Evolutionary conservation across 1,139 yeast species (phyloP).

Genomic region (Nadsonia commutata): DNA sequence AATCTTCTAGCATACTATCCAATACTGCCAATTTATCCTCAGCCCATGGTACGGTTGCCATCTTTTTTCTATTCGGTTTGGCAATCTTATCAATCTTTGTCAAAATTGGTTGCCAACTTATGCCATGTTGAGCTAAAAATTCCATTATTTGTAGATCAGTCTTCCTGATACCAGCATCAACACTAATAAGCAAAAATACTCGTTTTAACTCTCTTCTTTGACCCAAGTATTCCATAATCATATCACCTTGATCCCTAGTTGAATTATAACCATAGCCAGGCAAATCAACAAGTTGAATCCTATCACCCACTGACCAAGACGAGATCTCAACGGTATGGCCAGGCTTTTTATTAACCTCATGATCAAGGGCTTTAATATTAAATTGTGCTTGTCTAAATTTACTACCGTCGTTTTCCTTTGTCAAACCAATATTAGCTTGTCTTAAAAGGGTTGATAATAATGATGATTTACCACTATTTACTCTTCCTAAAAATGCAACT

Average conservation of each 20-base stretch:
- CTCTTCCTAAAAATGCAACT: background rate
- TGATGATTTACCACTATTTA: background rate
- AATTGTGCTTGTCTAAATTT: background rate
- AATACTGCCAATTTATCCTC: background rate
- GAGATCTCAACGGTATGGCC: background rate
- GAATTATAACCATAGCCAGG: conserved; percentile 79
- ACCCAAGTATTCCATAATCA: conserved; percentile 46
- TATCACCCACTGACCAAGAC: conserved; percentile 26
- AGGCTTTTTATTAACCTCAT: background rate
- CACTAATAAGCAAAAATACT: conserved; percentile 48
- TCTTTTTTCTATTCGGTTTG: background rate
- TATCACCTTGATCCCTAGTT: conserved; percentile 47
- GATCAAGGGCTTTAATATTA: background rate
- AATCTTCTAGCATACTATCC: conserved; percentile 9
- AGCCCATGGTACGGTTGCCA: background rate
- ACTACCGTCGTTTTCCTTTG: background rate
- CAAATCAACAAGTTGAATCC: conserved; percentile 55
- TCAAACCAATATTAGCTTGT: background rate
- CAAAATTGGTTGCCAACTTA: conserved; percentile 58
- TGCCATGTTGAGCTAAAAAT: conserved; percentile 37
- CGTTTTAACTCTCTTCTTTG: conserved; percentile 39
- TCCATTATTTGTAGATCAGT: conserved; percentile 42
- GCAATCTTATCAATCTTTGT: conserved; percentile 51
- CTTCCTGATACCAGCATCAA: conserved; percentile 38
- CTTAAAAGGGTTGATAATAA: background rate